A percentile compares a stretch with the other conserved stretches of the same genome.
Evolutionary conservation across 305 asterid genomes (phyloP).

Genomic region (Euphrasia arctica): DNA sequence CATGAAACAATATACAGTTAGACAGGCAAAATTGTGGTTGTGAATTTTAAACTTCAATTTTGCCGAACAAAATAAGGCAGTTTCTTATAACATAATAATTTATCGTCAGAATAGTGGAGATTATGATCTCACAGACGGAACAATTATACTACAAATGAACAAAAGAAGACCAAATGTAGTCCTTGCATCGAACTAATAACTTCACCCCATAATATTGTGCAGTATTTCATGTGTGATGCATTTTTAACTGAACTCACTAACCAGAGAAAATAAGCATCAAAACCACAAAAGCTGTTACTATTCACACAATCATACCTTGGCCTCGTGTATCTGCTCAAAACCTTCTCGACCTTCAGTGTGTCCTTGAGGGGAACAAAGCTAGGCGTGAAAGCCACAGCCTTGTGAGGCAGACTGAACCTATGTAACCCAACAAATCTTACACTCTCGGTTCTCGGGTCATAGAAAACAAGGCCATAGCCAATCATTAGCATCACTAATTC

Average conservation of each 20-base stretch:
- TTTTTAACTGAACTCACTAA: neutral
- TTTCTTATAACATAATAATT: too few relatives aligned
- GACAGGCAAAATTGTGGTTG: neutral
- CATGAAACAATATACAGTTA: too few relatives aligned
- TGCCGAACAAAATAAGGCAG: too few relatives aligned
- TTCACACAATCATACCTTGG: constrained; percentile 3
- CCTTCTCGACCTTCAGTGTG: constrained; percentile 19
- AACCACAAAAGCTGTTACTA: neutral
- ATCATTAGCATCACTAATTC: constrained; percentile 19
- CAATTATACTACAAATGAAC: neutral
- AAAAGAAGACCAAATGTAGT: neutral
- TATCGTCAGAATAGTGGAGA: too few relatives aligned
- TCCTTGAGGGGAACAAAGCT: constrained; percentile 32
- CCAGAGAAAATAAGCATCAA: neutral
- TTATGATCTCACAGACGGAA: neutral
- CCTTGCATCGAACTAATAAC: neutral
- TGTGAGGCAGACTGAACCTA: neutral
- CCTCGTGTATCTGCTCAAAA: neutral
- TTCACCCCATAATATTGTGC: too few relatives aligned
- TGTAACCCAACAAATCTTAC: neutral
- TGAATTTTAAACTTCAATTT: neutral
- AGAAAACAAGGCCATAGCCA: constrained; percentile 13
- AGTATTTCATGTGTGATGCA: too few relatives aligned
- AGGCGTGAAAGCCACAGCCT: constrained; percentile 24
- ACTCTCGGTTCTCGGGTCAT: constrained; percentile 15